Evolutionary conservation across 2,329 filamentous ascomycete species (phyloP), one percentile per base, ranked within the genome.

Genomic region (Trichoderma breve): DNA sequence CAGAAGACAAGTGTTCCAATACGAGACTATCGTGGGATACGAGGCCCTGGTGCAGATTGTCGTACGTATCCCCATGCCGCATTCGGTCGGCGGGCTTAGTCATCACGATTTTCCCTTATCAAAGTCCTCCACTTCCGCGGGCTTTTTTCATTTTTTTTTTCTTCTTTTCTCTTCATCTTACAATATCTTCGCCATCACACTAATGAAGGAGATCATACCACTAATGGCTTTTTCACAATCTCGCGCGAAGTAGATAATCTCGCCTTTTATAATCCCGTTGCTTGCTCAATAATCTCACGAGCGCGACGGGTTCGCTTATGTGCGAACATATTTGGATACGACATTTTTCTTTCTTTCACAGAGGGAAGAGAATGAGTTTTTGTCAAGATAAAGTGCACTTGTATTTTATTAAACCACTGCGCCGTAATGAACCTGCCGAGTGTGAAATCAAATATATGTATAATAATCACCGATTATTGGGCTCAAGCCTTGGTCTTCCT

Each of bases 291-390:
- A 76, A 77, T 76, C 76, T 76, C 74, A 81, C 82, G 84, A 83
- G 85, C 83, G 83, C 82, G 80, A 81, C 83, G 84, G 87, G 86
- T 89, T 89, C 87, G 87, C 87, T 83, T 89, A 86, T 87, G 87
- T 81, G 87, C 87, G 84, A 80, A 89, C 86, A 89, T 32, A 32
- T 11, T 32, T 3, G 8, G 30, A 32, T 32, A 32, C 8, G 8
- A 32, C 30, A 32, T 8, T 30, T 73, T 69, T 24, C 4, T 74
- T 69, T 24, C 32, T 51, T 32, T 60, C 26, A 61, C 21, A 34
- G 26, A 53, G 47, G 11, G 30, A 9, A 64, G 60, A 51, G 5
- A 64, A 57, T 57, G 8, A 43, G 39, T 6, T 55, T n/a, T 55
- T 28, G 14, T 62, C 21, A 62, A 62, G 26, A 60, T 62, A 26